Base-by-base conservation (phyloP, 495 filamentous ascomycete species). In the Hypoxylon intermedium region DNA sequence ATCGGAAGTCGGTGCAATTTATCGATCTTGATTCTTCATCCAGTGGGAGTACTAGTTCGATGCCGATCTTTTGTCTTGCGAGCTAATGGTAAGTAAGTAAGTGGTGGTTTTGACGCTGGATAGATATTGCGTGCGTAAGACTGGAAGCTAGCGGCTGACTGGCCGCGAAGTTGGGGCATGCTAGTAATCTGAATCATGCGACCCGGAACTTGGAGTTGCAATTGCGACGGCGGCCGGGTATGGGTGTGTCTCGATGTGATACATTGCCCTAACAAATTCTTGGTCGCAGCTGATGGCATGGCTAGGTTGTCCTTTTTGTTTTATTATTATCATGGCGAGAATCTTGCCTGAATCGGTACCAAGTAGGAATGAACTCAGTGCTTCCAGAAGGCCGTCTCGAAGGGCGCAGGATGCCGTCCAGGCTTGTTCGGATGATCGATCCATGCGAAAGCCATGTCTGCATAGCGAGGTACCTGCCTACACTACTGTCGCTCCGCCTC, bases 151-250 rank as follows among this genome's bases (percentile, higher is more conserved):
- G 38, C 12, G 45, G 37, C 40, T 45, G n/a, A n/a, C n/a, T 16
- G 28, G 38, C 33, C 20, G 9, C 16, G 52, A 28, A 48, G 15
- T 41, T 48, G 43, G 38, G 38, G 12, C 38, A 41, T 11, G 38
- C 21, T 44, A 12, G 23, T 28, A 42, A 54, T 34, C 50, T 49
- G 48, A 53, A 60, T 53, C 57, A 60, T 41, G 41, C 15, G 57
- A 47, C 31, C 48, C 31, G 20, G 48, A 51, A 47, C 48, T 53
- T 53, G 42, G 57, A 18, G 33, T 41, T 31, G 21, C 7, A 36
- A 53, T 47, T 45, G 56, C 34, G 52, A 59, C 57, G 40, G 26
- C 49, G 45, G 42, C 33, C 30, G 12, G 42, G 26, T 20, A 36
- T 43, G 12, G 42, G 26, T 20, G 26, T 43, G 42, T 48, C 33